phyloP scores from a whole-genome alignment of 176 grass and related monocot species.

The Aegilops umbellulata region DNA sequence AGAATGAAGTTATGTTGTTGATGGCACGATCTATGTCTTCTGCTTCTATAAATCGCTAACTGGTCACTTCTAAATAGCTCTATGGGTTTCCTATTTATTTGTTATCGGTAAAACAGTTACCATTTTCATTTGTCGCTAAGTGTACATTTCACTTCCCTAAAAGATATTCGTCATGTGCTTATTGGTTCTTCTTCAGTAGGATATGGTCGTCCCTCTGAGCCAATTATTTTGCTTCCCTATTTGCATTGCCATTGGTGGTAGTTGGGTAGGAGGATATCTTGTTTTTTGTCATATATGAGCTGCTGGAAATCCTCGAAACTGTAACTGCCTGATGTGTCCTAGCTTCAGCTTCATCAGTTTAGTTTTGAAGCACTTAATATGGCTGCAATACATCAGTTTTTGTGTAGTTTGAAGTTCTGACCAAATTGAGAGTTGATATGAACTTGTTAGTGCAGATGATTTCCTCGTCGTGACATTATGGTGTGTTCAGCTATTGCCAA shows the following conservation, averaged over 20 bases:
- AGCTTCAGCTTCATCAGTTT: not conserved
- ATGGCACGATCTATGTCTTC: conserved; percentile 40
- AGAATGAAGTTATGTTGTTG: conserved; percentile 33
- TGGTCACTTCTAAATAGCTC: not conserved
- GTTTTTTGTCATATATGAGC: conserved; percentile 22
- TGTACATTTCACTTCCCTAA: not conserved
- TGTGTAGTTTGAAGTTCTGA: not conserved
- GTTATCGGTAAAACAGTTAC: too few relatives aligned
- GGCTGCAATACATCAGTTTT: not conserved
- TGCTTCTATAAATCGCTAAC: conserved; percentile 22
- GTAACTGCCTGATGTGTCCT: conserved; percentile 9
- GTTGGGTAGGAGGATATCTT: conserved; percentile 21
- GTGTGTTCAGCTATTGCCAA: not conserved
- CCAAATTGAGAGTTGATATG: not conserved
- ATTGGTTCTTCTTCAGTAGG: conserved; percentile 15
- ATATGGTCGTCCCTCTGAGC: not conserved
- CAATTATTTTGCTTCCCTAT: conserved; percentile 18
- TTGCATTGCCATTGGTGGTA: conserved; percentile 2
- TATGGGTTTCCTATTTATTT: not conserved
- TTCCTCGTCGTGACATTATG: not conserved
- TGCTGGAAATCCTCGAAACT: not conserved
- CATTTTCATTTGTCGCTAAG: not conserved
- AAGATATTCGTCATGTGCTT: not conserved
- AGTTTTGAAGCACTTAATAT: not conserved
- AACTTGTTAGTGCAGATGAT: not conserved